phyloP scores from a whole-genome alignment of 169 alveolate species.

The Babesia ovata region DNA sequence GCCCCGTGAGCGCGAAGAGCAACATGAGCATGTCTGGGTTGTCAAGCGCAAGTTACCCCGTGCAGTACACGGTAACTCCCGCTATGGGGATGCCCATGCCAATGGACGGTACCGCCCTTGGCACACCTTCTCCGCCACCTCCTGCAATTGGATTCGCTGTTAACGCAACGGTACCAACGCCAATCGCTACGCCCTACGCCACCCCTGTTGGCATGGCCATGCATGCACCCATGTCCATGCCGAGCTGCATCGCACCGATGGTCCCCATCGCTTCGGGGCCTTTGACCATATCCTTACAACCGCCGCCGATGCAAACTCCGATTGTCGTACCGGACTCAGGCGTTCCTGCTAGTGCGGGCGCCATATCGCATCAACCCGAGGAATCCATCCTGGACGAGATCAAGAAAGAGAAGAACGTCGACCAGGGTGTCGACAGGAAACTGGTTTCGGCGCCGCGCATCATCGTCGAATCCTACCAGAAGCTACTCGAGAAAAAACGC shows the following conservation, averaged over 20 bases:
- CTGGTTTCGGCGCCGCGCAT: conserved; percentile 28
- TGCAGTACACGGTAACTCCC: not conserved
- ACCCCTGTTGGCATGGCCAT: not conserved
- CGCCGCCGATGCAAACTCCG: not conserved
- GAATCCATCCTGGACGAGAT: conserved; percentile 38
- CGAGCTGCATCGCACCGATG: not conserved
- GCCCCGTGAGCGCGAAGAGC: no score
- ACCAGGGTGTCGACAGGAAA: not conserved
- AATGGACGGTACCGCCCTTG: not conserved
- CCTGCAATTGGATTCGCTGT: not conserved
- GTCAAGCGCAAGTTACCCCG: not conserved
- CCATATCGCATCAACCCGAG: not conserved
- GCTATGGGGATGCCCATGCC: not conserved
- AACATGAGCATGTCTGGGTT: no score
- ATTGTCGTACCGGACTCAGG: not conserved
- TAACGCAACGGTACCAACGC: not conserved
- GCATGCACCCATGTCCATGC: not conserved
- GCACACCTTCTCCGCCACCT: not conserved
- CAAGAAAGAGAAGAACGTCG: conserved; percentile 22
- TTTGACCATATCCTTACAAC: not conserved
- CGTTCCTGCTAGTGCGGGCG: not conserved
- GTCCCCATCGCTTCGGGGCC: not conserved
- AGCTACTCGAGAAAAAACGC: conserved; percentile 26
- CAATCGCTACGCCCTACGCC: not conserved
- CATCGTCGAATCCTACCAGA: conserved; percentile 47